Conservation (phyloP, 768 basidiomycete genomes). For the Lactarius vividus region DNA sequence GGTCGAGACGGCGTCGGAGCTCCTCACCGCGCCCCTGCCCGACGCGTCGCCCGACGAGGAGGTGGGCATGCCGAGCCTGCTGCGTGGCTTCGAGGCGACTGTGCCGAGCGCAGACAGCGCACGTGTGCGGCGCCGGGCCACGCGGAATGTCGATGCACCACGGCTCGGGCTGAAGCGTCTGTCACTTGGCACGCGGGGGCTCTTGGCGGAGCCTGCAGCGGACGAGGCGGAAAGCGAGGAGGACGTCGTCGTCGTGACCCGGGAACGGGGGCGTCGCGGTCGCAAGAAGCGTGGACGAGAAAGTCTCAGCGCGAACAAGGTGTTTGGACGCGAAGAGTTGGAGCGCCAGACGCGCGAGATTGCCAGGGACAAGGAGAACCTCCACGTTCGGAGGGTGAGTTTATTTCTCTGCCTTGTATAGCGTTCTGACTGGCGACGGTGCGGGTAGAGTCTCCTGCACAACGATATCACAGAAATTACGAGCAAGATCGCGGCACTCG, state of each 20-base stretch:
- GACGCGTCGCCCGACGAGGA: constrained; percentile 77
- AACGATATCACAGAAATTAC: constrained; percentile 88
- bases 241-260: constrained; percentile 61
- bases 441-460: constrained; percentile 69
- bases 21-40: constrained; percentile 68
- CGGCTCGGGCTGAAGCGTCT: constrained; percentile 75
- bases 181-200: constrained; percentile 74
- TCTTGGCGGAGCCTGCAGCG: constrained; percentile 52
- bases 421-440: constrained; percentile 5
- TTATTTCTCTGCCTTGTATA: constrained; percentile 6
- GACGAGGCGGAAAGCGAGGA: constrained; percentile 69
- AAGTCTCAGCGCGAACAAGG: constrained; percentile 66
- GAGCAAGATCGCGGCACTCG: constrained; percentile 82
- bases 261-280: constrained; percentile 44
- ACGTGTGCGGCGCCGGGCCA: constrained; percentile 70
- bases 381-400: constrained; percentile 78
- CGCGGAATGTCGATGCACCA: constrained; percentile 75
- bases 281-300: constrained; percentile 51
- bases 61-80: constrained; percentile 70
- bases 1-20: constrained; percentile 75
- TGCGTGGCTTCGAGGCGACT: constrained; percentile 93
- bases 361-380: constrained; percentile 84
- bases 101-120: constrained; percentile 86
- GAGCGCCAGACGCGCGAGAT: constrained; percentile 84
- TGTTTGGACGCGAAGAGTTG: constrained; percentile 81